Evolutionary conservation across 2,329 filamentous ascomycete genomes (phyloP).

Genomic region (Monosporascus sp.): DNA sequence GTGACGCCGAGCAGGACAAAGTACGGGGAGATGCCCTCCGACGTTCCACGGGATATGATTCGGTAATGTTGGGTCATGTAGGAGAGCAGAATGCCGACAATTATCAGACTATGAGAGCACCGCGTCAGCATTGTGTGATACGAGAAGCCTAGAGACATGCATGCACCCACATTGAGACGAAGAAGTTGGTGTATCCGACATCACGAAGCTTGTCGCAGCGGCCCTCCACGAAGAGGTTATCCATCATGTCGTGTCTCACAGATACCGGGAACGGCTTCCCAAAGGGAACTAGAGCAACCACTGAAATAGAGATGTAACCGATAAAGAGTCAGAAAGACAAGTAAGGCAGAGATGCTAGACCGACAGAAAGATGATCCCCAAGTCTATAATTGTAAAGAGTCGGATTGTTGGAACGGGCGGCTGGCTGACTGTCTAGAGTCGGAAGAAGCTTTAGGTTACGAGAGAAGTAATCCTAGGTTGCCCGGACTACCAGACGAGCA

Average conservation of each 20-base stretch:
- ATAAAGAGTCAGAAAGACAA: conserved; percentile 1
- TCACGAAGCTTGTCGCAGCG: conserved; percentile 48
- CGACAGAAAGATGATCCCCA: conserved; percentile 5
- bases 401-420: background rate
- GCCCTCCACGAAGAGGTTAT: conserved; percentile 25
- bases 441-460: too few species aligned
- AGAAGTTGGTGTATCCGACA: conserved; percentile 49
- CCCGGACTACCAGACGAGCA: too few species aligned
- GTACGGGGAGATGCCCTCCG: conserved; percentile 91
- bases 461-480: too few species aligned
- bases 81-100: conserved; percentile 83
- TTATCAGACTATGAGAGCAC: conserved; percentile 53
- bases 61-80: conserved; percentile 94
- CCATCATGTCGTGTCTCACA: conserved; percentile 21
- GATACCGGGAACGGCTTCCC: background rate
- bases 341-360: conserved; percentile 2
- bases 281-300: conserved; percentile 1
- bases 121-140: conserved; percentile 14
- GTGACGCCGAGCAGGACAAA: conserved; percentile 93
- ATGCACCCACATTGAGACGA: conserved; percentile 47
- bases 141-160: background rate
- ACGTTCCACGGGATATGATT: conserved; percentile 79
- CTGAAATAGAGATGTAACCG: background rate
- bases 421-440: too few species aligned
- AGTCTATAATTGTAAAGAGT: conserved; percentile 5